Base-by-base conservation (phyloP, 2,329 filamentous ascomycete species). In the Fusarium sp. region DNA sequence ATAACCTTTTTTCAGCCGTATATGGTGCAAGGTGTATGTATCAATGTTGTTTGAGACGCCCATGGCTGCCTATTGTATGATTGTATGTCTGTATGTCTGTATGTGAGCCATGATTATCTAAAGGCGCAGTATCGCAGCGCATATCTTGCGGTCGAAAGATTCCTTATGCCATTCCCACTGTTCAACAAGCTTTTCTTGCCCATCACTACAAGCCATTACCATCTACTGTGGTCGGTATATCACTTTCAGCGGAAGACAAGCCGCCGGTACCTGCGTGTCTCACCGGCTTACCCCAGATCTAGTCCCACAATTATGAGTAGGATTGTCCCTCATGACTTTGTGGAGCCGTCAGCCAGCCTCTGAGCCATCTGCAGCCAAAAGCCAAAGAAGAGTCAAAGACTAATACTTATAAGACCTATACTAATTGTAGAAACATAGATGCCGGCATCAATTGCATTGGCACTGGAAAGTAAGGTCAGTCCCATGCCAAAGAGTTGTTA, bases 251-350 rank as follows among this genome's bases (percentile, higher is more conserved):
- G 48, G 67, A 66, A 64, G 41, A 35, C 51, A 44, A 58, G 39
- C 54, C 51, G 51, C 58, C 63, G 59, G 72, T 75, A 70, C 69
- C 69, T 75, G 60, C 63, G 55, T 69, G 51, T 51, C 35, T 66
- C 75, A 75, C 72, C 69, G 33, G 49, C 35, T 63, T 75, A 75
- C 72, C 72, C 72, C 72, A 58, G 72, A 75, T 75, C 69, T 41
- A 14, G 56, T 36, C 69, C 69, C 72, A 56, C 45, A 70, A 64
- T 59, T 75, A 39, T 36, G 36, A 70, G 63, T 42, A 65, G 69
- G 64, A 24, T 33, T 31, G 33, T 52, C 24, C 20, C 39, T 49
- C 31, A 35, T 35, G 31, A 20, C 49, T 22, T 26, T 52, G 26
- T 59, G 31, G 60, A 33, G 38, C 56, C 68, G 38, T 60, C 63